phyloP scores from a whole-genome alignment of 1,139 yeast genomes.

The Schizosaccharomyces versatilis region DNA sequence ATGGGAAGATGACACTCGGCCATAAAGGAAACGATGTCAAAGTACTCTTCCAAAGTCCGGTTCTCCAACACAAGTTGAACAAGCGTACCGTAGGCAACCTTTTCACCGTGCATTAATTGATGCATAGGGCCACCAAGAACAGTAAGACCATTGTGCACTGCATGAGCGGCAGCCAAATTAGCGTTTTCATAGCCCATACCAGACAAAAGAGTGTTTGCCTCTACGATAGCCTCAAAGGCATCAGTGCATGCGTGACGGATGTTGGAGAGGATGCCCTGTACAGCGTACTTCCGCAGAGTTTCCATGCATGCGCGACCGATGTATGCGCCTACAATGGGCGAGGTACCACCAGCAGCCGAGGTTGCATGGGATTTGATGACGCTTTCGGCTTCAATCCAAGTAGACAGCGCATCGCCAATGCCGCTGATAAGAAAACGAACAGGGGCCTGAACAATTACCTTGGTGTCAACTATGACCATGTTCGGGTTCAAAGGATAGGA shows the following conservation, averaged over 20 bases:
- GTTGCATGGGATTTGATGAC: background rate
- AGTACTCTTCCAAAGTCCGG: background rate
- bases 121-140: background rate
- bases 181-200: conserved; percentile 1
- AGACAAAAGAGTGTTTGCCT: conserved; percentile 3
- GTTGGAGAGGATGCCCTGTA: background rate
- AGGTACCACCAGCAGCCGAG: background rate
- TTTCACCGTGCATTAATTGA: conserved; percentile 2
- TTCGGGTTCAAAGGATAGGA: background rate
- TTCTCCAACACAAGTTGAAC: conserved; percentile 1
- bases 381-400: background rate
- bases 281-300: background rate
- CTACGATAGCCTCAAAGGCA: conserved; percentile 1
- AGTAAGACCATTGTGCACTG: conserved; percentile 2
- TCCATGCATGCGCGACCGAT: conserved; percentile 2
- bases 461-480: conserved; percentile 1
- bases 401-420: conserved; percentile 3
- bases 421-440: conserved; percentile 2
- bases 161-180: conserved; percentile 2
- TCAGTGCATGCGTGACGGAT: background rate
- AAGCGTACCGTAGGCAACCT: conserved; percentile 2
- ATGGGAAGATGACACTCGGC: conserved; percentile 1
- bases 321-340: background rate
- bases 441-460: background rate
- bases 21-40: background rate